Evolutionary conservation across 148 eudicot genomes (phyloP), one percentile per base, ranked within the genome.

Genomic region (Arctostaphylos glauca): DNA sequence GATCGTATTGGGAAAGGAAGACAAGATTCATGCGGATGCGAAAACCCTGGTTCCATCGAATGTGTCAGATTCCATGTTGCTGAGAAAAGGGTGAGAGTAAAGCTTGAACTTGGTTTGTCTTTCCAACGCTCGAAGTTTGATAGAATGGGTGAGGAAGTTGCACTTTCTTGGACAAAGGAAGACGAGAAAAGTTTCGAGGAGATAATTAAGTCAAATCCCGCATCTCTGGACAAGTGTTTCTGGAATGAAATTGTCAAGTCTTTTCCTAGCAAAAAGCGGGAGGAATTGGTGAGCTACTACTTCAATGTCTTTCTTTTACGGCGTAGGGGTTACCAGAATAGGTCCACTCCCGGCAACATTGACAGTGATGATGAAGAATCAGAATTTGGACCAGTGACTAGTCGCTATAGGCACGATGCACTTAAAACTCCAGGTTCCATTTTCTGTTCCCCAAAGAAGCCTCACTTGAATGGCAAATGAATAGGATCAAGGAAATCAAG

Each of bases 291-390:
- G 64, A 91, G 91, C 85, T 96, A 94, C 89, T 96, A 93, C 84
- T 94, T 84, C 53, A 96, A 93, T 77, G 98, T 94, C 46, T 94
- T 90, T 84, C 81, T 93, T 72, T 90, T 96, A 31, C 85, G 83
- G 50, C 93, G 96, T 13, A 89, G 97, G 83, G 91, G 81, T 55
- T 68, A 84, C 80, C 98, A 96, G 87, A 96, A 96, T 82, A 82
- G 98, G 86, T 84, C 79, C 50, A 78, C 81, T 76, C 87, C 91
- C 0, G 66, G 80, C 67, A 81, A 89, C 76, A 88, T 93, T 48
- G 90, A 93, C 78, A 94, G 97, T 62, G 99, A 95, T 56, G 98
- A 96, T 76, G 99, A 96, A 70, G 94, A 93, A 62, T 84, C 91
- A 0, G 97, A 90, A 64, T 84, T 81, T 52, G 89, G 87, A 10